phyloP scores from a whole-genome alignment of 179 eudicot species.

The Actinidia arguta region DNA sequence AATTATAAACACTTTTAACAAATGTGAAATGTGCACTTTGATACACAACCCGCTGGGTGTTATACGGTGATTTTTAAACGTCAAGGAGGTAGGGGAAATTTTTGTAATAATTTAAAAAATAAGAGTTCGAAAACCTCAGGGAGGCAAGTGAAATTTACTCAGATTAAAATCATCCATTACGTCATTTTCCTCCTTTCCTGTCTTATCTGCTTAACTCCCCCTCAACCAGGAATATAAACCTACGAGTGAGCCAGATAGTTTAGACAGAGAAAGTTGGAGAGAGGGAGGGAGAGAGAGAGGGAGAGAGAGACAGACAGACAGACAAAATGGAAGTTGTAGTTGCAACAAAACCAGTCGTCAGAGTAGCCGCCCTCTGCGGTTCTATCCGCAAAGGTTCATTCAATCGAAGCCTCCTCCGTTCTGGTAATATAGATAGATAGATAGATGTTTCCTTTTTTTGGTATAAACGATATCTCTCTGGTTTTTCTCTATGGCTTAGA shows the following conservation, averaged over 20 bases:
- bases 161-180: too few relatives aligned
- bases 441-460: not conserved
- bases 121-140: too few relatives aligned
- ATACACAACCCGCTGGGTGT: too few relatives aligned
- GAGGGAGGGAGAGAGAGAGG: not conserved
- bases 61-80: too few relatives aligned
- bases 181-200: too few relatives aligned
- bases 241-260: not conserved
- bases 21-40: too few relatives aligned
- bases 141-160: too few relatives aligned
- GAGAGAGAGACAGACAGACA: not conserved
- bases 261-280: not conserved
- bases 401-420: slow-evolving; percentile 44
- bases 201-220: too few relatives aligned
- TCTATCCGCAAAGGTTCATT: slow-evolving; percentile 52
- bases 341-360: slow-evolving; percentile 37
- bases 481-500: too few relatives aligned
- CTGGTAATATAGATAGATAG: slow-evolving; percentile 33
- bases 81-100: too few relatives aligned
- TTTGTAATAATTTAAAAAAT: too few relatives aligned
- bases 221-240: not conserved
- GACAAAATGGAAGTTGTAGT: slow-evolving; percentile 18
- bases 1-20: too few relatives aligned
- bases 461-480: not conserved
- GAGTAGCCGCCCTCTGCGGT: slow-evolving; percentile 52